phyloP scores from a whole-genome alignment of 306 rosid genomes.

The Dalbergia cultrata region DNA sequence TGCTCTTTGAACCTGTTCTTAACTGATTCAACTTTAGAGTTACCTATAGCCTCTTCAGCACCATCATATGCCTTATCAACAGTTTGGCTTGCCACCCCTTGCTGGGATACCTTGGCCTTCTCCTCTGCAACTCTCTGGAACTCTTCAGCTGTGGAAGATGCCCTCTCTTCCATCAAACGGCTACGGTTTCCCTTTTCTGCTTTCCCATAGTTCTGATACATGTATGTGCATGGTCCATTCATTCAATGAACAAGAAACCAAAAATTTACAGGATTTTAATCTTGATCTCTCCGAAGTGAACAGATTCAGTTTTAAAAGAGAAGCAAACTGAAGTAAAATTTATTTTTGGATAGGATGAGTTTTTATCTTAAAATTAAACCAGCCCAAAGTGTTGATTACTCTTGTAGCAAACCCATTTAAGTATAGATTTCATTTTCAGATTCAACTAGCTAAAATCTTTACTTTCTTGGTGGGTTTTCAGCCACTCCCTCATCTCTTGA shows the following conservation, averaged over 20 bases:
- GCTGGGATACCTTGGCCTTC: neutral
- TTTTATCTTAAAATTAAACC: no score
- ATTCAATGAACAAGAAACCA: neutral
- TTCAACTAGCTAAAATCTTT: neutral
- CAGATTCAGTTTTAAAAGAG: neutral
- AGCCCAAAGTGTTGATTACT: no score
- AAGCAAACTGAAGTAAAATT: no score
- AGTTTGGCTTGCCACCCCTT: slow-evolving; percentile 46
- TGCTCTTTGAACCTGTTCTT: slow-evolving; percentile 48
- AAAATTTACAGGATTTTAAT: neutral
- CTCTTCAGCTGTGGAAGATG: neutral
- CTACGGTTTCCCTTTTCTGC: slow-evolving; percentile 23
- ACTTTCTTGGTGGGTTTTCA: slow-evolving; percentile 36
- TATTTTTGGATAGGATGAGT: no score
- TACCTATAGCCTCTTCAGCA: slow-evolving; percentile 43
- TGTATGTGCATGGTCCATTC: slow-evolving; percentile 37
- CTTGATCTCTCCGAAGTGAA: neutral
- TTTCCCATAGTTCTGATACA: slow-evolving; percentile 53
- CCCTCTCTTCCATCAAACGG: slow-evolving; percentile 55
- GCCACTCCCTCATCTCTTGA: neutral
- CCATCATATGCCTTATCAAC: slow-evolving; percentile 43
- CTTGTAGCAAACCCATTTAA: no score
- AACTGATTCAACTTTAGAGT: slow-evolving; percentile 39
- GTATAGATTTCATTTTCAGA: neutral
- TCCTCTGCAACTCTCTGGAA: no score